Percentiles rank a stretch among this genome's conserved stretches.
Conservation (phyloP, 2,329 filamentous ascomycete genomes). For the Exophiala bonariae region DNA sequence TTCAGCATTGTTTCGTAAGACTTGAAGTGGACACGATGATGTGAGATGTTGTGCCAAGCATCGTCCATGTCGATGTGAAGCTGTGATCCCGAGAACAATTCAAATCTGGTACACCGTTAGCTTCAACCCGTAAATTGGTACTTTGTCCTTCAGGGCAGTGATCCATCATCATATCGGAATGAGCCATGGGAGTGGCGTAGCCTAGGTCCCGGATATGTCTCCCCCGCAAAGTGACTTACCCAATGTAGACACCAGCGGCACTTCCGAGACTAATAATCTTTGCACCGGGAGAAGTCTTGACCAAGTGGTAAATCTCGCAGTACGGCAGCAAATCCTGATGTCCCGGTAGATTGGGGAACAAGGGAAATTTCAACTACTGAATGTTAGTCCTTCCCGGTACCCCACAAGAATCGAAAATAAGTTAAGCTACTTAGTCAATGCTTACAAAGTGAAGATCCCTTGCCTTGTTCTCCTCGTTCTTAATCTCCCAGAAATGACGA, state of each 20-base stretch:
- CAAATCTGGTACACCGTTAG: slow-evolving; percentile 19
- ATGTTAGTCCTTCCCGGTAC: too few relatives aligned
- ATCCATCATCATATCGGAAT: too few relatives aligned
- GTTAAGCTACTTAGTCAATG: background rate
- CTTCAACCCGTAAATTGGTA: too few relatives aligned
- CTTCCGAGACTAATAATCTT: slow-evolving; percentile 27
- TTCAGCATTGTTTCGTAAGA: slow-evolving; percentile 26
- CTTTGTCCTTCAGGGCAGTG: too few relatives aligned
- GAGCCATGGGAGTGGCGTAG: too few relatives aligned
- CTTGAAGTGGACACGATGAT: slow-evolving; percentile 28
- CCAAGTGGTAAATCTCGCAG: slow-evolving; percentile 28
- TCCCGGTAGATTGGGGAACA: slow-evolving; percentile 22
- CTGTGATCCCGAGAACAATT: slow-evolving; percentile 27
- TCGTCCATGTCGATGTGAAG: slow-evolving; percentile 31
- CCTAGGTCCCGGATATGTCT: too few relatives aligned
- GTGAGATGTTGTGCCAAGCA: slow-evolving; percentile 28
- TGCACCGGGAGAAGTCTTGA: slow-evolving; percentile 28
- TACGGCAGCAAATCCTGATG: slow-evolving; percentile 27
- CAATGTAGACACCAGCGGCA: slow-evolving; percentile 27
- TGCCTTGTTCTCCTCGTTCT: slow-evolving; percentile 25
- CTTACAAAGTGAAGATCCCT: slow-evolving; percentile 28
- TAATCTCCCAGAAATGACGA: slow-evolving; percentile 28
- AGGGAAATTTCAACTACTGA: slow-evolving; percentile 27
- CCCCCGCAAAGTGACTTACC: slow-evolving; percentile 19
- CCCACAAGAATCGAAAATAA: too few relatives aligned